Percentiles rank a stretch among this genome's conserved stretches.
Conservation (phyloP, 2,329 filamentous ascomycete genomes). For the Cytospora mali region DNA sequence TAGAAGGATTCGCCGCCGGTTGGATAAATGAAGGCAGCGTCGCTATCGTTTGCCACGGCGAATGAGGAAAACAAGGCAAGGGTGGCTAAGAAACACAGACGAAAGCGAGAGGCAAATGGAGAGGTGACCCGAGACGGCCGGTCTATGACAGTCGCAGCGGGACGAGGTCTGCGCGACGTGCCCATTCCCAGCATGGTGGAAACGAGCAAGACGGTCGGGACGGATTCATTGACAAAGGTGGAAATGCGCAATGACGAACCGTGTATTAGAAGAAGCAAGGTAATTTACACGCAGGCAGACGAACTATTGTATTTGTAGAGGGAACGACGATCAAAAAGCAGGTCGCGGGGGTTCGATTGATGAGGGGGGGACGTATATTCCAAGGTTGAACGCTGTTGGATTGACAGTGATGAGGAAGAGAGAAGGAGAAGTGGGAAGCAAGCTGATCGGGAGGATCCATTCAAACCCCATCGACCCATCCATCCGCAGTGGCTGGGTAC, state of each 20-base stretch:
- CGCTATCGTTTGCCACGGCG: constrained; percentile 6
- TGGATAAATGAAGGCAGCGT: constrained; percentile 11
- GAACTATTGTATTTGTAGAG: too few species aligned
- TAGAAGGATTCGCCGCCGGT: constrained; percentile 21
- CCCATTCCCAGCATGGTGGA: constrained; percentile 23
- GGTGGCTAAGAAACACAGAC: not conserved
- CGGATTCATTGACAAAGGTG: constrained; percentile 14
- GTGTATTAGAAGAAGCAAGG: not conserved
- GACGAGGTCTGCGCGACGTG: constrained; percentile 6
- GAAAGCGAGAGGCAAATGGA: not conserved
- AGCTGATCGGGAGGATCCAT: not conserved
- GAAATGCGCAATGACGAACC: not conserved
- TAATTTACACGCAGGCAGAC: too few species aligned
- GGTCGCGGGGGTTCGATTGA: too few species aligned
- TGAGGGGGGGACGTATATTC: too few species aligned
- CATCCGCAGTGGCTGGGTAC: too few species aligned
- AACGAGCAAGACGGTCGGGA: constrained; percentile 11
- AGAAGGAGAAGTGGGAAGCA: not conserved
- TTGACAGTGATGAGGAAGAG: not conserved
- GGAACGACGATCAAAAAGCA: not conserved
- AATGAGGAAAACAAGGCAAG: constrained; percentile 5
- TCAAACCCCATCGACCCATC: not conserved
- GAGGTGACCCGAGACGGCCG: not conserved
- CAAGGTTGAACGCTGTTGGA: not conserved
- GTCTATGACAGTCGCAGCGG: not conserved